Conservation (phyloP, 2,329 filamentous ascomycete genomes). For the Pseudopyricularia javanii region DNA sequence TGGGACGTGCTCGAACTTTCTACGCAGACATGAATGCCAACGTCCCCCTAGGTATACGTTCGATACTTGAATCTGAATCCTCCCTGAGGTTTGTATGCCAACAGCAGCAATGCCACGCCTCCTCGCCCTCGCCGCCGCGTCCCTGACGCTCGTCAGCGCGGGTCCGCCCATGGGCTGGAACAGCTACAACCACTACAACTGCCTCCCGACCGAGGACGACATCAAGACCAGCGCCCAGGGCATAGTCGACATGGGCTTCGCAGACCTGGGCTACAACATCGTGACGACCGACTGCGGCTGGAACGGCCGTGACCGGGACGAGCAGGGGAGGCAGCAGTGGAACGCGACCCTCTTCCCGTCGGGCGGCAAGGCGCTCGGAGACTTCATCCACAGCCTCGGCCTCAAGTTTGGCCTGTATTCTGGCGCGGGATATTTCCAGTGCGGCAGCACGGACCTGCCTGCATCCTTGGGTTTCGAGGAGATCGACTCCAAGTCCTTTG, state of each 20-base stretch:
- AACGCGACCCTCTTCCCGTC: conserved; percentile 36
- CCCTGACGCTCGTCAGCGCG: conserved; percentile 1
- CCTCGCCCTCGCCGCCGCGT: background rate
- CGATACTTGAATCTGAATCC: no score
- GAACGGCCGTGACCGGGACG: conserved; percentile 25
- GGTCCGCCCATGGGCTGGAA: conserved; percentile 43
- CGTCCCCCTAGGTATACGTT: no score
- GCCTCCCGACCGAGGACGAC: conserved; percentile 31
- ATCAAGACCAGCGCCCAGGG: conserved; percentile 39
- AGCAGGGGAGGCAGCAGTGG: conserved; percentile 34
- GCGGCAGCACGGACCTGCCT: conserved; percentile 25
- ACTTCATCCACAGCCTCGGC: conserved; percentile 33
- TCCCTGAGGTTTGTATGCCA: background rate
- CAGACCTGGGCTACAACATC: conserved; percentile 39
- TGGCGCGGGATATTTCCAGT: conserved; percentile 31
- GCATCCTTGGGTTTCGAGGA: conserved; percentile 31
- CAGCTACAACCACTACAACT: conserved; percentile 44
- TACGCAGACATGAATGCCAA: no score
- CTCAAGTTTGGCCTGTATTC: conserved; percentile 44
- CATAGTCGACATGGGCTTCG: conserved; percentile 36
- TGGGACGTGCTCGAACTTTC: no score
- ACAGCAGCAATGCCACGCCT: background rate
- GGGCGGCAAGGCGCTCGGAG: conserved; percentile 32
- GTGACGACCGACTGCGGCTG: conserved; percentile 50
- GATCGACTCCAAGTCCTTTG: conserved; percentile 26